Percentiles rank a stretch among this genome's conserved stretches.
Conservation (phyloP, 176 grass and related monocot genomes). For the Ampelocalamus luodianensis region DNA sequence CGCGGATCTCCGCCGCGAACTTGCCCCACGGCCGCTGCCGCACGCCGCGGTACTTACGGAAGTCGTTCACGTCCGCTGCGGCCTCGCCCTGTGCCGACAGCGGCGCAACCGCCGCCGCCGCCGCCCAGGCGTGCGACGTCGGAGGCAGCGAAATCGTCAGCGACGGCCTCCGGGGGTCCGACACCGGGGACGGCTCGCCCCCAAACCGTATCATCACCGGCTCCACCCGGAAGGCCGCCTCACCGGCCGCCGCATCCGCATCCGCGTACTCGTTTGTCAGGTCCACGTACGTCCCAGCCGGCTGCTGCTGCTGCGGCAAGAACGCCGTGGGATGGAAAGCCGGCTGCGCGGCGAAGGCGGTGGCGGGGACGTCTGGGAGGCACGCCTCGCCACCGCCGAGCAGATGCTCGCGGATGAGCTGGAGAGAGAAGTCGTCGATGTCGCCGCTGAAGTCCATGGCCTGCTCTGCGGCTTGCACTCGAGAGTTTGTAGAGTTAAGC, state of each 20-base stretch:
- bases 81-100: neutral
- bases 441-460: constrained; percentile 61
- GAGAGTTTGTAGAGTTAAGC: neutral
- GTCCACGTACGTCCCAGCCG: constrained; percentile 37
- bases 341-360: neutral
- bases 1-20: constrained; percentile 92
- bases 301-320: constrained; percentile 2
- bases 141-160: constrained; percentile 44
- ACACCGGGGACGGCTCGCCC: constrained; percentile 44
- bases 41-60: constrained; percentile 83
- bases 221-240: constrained; percentile 29
- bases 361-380: constrained; percentile 16
- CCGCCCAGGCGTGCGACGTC: constrained; percentile 39
- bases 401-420: constrained; percentile 56
- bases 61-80: constrained; percentile 31
- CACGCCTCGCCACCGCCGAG: constrained; percentile 37
- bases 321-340: constrained; percentile 41
- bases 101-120: neutral
- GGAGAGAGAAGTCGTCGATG: constrained; percentile 48
- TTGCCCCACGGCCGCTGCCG: constrained; percentile 88
- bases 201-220: constrained; percentile 60
- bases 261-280: constrained; percentile 37
- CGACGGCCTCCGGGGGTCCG: constrained; percentile 26
- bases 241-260: neutral
- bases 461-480: neutral